Conservation (phyloP, 164 flowering plant species). For the Berberis thunbergii region DNA sequence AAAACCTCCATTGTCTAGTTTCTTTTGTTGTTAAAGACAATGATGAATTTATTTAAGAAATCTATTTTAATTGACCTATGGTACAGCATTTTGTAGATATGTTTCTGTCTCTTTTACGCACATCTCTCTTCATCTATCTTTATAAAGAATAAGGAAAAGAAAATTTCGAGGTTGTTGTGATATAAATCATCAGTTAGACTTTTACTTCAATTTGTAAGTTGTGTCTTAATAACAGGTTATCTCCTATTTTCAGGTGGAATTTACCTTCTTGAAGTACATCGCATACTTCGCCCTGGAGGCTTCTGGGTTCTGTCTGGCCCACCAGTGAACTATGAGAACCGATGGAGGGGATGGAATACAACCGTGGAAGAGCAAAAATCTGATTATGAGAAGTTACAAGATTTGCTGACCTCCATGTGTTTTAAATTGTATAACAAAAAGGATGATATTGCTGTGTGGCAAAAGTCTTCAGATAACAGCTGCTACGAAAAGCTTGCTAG, state of each 20-base stretch:
- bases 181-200: no score
- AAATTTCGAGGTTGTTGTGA: no score
- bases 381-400: conserved; percentile 74
- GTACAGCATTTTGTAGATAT: no score
- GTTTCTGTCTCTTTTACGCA: no score
- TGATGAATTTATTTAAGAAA: no score
- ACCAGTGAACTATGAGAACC: conserved; percentile 83
- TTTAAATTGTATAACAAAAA: conserved; percentile 74
- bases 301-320: conserved; percentile 99
- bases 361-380: conserved; percentile 80
- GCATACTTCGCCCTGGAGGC: conserved; percentile 96
- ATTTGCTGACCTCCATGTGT: conserved; percentile 75
- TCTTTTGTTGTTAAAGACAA: no score
- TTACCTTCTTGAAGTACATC: conserved; percentile 84
- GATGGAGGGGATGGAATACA: conserved; percentile 96
- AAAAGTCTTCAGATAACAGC: conserved; percentile 45
- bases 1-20: no score
- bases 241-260: conserved; percentile 65
- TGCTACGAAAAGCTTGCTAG: conserved; percentile 54
- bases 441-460: conserved; percentile 98
- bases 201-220: not conserved
- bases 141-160: no score
- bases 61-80: no score
- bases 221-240: not conserved
- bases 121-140: no score